Percentiles rank a stretch among this genome's conserved stretches.
Evolutionary conservation across 257 asterid genomes (phyloP).

Genomic region (Datura wrightii): DNA sequence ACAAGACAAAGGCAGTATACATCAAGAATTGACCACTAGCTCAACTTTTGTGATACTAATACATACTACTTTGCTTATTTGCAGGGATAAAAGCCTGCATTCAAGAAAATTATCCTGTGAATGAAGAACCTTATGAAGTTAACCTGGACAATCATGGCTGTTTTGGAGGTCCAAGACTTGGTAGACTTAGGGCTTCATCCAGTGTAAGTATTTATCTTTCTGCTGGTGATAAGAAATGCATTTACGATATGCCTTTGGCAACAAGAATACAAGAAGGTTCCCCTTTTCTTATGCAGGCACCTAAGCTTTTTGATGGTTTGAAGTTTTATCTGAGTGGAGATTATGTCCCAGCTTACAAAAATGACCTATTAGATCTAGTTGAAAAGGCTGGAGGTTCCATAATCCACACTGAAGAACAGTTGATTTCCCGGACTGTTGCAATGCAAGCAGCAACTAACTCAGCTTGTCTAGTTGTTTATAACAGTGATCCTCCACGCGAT

Average conservation of each 20-base stretch:
- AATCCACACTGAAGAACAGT: constrained; percentile 51
- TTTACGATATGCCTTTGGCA: not conserved
- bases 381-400: constrained; percentile 71
- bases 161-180: constrained; percentile 72
- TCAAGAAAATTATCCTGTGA: constrained; percentile 56
- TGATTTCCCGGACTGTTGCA: constrained; percentile 28
- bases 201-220: constrained; percentile 53
- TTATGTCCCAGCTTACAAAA: constrained; percentile 63
- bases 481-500: constrained; percentile 48
- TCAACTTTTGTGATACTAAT: not conserved
- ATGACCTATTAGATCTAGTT: constrained; percentile 63
- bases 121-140: constrained; percentile 83
- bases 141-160: constrained; percentile 81
- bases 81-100: constrained; percentile 81
- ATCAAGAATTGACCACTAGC: not conserved
- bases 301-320: constrained; percentile 68
- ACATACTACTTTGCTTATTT: constrained; percentile 20
- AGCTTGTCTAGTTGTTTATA: constrained; percentile 55
- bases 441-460: constrained; percentile 32
- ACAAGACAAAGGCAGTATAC: not conserved
- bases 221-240: not conserved
- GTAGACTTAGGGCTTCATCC: constrained; percentile 64
- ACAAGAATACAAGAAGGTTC: not conserved
- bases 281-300: constrained; percentile 54
- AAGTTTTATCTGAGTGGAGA: constrained; percentile 68